Percentiles rank a stretch among this genome's conserved stretches.
phyloP scores from a whole-genome alignment of 768 basidiomycete genomes.

The Pluteus cervinus region DNA sequence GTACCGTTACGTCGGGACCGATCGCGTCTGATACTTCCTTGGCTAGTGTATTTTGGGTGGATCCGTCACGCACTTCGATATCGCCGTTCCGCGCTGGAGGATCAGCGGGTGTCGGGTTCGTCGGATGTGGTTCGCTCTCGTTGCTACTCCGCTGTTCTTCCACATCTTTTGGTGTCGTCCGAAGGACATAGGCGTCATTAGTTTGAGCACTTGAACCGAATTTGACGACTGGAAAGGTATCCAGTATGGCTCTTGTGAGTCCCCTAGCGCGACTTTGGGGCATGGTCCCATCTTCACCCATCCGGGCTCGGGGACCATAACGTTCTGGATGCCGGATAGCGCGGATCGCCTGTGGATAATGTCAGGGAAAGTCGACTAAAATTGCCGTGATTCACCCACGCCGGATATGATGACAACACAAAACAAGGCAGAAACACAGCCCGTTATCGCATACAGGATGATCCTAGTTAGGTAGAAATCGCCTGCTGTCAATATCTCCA shows the following conservation, averaged over 20 bases:
- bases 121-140: not conserved
- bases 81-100: too few species aligned
- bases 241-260: constrained; percentile 86
- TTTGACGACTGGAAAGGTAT: constrained; percentile 93
- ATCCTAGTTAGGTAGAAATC: constrained; percentile 43
- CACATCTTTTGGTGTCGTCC: constrained; percentile 15
- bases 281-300: constrained; percentile 30
- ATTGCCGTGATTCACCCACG: constrained; percentile 33
- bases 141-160: constrained; percentile 13
- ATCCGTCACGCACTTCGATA: not conserved
- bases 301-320: constrained; percentile 68
- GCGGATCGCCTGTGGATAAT: constrained; percentile 53
- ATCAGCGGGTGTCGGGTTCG: too few species aligned
- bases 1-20: not conserved
- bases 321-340: constrained; percentile 86
- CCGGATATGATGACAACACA: constrained; percentile 82
- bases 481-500: constrained; percentile 4
- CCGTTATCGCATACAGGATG: constrained; percentile 82
- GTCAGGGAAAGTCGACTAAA: constrained; percentile 8
- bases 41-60: not conserved
- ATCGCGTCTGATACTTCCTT: too few species aligned
- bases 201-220: constrained; percentile 40
- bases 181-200: constrained; percentile 1
- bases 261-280: constrained; percentile 73
- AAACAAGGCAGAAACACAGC: constrained; percentile 82